A percentile compares a stretch with the other conserved stretches of the same genome.
Conservation (phyloP, 2,329 filamentous ascomycete genomes). For the Aspergillus viridinutans region DNA sequence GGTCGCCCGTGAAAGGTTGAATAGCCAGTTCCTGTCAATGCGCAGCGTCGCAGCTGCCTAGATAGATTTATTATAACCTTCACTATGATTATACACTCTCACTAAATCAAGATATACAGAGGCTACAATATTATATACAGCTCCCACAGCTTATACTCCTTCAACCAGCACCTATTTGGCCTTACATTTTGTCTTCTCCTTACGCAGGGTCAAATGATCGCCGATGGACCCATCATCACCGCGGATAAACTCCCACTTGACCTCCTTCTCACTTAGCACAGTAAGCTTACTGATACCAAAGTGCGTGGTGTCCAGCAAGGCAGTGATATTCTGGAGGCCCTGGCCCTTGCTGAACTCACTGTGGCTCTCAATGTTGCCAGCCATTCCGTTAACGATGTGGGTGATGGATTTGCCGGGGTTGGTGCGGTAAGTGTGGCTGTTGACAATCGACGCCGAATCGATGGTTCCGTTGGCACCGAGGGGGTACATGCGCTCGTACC, state of each 20-base stretch:
- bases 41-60: too few relatives aligned
- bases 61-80: too few relatives aligned
- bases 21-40: too few relatives aligned
- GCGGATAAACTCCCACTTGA: constrained; percentile 46
- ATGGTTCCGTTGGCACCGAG: constrained; percentile 40
- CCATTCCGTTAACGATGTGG: constrained; percentile 52
- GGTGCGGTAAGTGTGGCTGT: constrained; percentile 48
- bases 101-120: not conserved
- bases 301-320: constrained; percentile 43
- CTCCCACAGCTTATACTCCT: not conserved
- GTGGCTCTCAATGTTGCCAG: constrained; percentile 51
- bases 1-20: too few relatives aligned
- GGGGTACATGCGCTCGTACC: constrained; percentile 45
- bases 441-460: constrained; percentile 38
- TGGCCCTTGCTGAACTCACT: constrained; percentile 35
- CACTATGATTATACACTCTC: too few relatives aligned
- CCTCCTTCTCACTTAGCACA: constrained; percentile 37
- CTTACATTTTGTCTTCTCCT: constrained; percentile 7
- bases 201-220: constrained; percentile 37
- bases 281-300: constrained; percentile 50
- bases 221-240: constrained; percentile 38
- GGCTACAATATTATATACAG: not conserved
- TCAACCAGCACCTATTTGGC: not conserved
- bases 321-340: constrained; percentile 40
- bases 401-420: constrained; percentile 48